Base-by-base conservation (phyloP, 305 asterid species). In the Ruellia speciosa region DNA sequence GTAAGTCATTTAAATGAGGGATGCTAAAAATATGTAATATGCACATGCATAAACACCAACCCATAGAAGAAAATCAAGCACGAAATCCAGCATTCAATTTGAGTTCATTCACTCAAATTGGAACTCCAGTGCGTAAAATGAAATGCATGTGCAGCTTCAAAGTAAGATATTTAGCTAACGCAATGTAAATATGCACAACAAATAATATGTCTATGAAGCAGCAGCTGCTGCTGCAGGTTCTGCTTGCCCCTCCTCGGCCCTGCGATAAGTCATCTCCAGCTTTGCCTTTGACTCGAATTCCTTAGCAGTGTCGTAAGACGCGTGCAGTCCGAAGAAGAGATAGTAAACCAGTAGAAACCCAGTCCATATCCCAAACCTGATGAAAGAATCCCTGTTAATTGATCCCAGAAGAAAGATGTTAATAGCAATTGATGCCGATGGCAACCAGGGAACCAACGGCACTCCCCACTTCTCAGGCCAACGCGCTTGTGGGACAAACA, bases 371-470 rank as follows among this genome's bases (percentile, higher is more conserved):
- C 59, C 70, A 53, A 86, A 86, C 68, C 95, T 76, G 4, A 61
- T 6, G 60, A 76, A 83, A 9, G 95, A 81, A 0, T 57, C 64
- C 58, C 39, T 72, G 43, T 83, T 78, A 5, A 83, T 81, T 7
- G 93, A 83, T 6, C 90, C 87, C 7, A 86, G 76, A 16, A 86
- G 76, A 56, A 83, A 86, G 4, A 86, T 71, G 61, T 83, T 86
- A 9, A 81, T 73, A 6, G 84, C 87, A 16, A 86, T 79, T 8
- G 93, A 81, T 3, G 75, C 78, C 4, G 87, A 81, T 6, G 95
- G 95, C 52, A 86, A 19, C 95, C 93, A 83, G 0, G 95, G 95
- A 60, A 83, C 93, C 64, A 83, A 28, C n/a, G 95, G 95, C 24
- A 81, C 89, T 0, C 93, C 93, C 95, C 93, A 83, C 4, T 76